These are phyloP conservation scores for Hyphochytrium catenoides DNA, from an alignment of 352 stramenopile species.

Conservation along the genomic window DNA sequence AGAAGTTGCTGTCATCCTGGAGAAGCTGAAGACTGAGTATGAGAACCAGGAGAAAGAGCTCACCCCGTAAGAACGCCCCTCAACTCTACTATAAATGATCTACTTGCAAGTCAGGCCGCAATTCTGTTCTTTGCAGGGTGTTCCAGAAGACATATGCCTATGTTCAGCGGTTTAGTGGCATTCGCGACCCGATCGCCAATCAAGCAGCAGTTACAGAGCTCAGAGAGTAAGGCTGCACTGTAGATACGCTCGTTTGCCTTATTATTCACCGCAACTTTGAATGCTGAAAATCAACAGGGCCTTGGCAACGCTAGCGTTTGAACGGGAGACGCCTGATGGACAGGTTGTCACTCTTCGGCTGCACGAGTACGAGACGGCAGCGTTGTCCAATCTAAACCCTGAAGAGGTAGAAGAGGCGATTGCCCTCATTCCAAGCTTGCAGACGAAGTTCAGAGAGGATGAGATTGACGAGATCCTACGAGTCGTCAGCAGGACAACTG, in stretches of 20 bases:
- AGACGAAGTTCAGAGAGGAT: slow-evolving; percentile 61
- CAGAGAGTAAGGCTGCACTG: slow-evolving; percentile 28
- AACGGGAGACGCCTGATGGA: slow-evolving; percentile 20
- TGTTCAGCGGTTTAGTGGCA: slow-evolving; percentile 65
- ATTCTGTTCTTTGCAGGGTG: slow-evolving; percentile 27
- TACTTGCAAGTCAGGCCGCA: too few species aligned
- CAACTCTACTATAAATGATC: too few species aligned
- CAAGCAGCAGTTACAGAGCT: slow-evolving; percentile 64
- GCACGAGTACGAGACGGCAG: slow-evolving; percentile 68
- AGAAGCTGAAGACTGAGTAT: slow-evolving; percentile 70
- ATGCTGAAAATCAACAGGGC: slow-evolving; percentile 15
- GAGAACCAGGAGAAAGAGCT: slow-evolving; percentile 70
- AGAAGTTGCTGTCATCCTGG: slow-evolving; percentile 61
- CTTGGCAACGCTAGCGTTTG: slow-evolving; percentile 54
- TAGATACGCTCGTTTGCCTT: neutral
- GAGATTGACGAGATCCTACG: slow-evolving; percentile 68
- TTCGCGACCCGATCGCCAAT: slow-evolving; percentile 68
- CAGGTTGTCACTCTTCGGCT: slow-evolving; percentile 42
- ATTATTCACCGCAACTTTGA: neutral
- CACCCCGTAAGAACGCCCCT: slow-evolving; percentile 28
- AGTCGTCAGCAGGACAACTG: slow-evolving; percentile 57
- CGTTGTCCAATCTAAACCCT: slow-evolving; percentile 63
- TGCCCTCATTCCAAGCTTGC: slow-evolving; percentile 56
- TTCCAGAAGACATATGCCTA: slow-evolving; percentile 77
- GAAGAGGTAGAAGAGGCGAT: slow-evolving; percentile 64